Percentiles rank a stretch among this genome's conserved stretches.
These are phyloP conservation scores for Globisporangium cederbergense DNA, from an alignment of 352 stramenopile species.

Conservation along the genomic window DNA sequence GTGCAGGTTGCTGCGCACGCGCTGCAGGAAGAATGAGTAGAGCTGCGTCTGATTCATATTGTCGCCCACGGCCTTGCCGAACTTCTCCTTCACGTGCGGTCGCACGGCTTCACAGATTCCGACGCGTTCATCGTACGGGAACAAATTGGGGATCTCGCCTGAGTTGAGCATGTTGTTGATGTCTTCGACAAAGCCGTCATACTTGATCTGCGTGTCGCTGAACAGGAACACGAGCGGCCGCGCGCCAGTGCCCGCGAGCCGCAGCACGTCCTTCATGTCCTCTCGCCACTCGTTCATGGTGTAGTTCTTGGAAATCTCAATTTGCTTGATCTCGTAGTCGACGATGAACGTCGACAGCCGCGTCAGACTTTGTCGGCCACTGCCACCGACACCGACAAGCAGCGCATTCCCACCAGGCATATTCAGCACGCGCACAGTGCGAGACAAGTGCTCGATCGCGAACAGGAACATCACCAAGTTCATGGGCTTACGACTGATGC, in stretches of 20 bases:
- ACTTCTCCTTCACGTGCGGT: slow-evolving; percentile 89
- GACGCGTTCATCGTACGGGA: slow-evolving; percentile 90
- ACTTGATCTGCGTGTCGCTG: slow-evolving; percentile 95
- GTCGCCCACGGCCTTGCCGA: slow-evolving; percentile 86
- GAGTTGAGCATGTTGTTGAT: slow-evolving; percentile 97
- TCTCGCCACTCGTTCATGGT: slow-evolving; percentile 93
- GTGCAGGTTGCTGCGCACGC: slow-evolving; percentile 90
- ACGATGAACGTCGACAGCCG: slow-evolving; percentile 91
- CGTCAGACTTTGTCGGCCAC: slow-evolving; percentile 90
- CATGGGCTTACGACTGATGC: slow-evolving; percentile 92
- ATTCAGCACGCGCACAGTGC: slow-evolving; percentile 91
- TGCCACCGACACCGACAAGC: slow-evolving; percentile 92
- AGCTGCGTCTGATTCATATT: slow-evolving; percentile 90
- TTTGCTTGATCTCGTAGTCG: slow-evolving; percentile 91
- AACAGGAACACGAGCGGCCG: slow-evolving; percentile 92
- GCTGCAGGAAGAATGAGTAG: slow-evolving; percentile 92
- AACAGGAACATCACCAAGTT: slow-evolving; percentile 97
- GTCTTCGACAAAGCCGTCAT: slow-evolving; percentile 95
- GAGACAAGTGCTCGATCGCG: slow-evolving; percentile 92
- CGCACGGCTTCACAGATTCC: slow-evolving; percentile 89
- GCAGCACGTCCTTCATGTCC: slow-evolving; percentile 93
- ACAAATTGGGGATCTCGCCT: slow-evolving; percentile 94
- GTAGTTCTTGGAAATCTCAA: slow-evolving; percentile 96
- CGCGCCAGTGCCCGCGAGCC: slow-evolving; percentile 81
- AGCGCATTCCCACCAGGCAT: slow-evolving; percentile 93